Conservation (phyloP, 1,284 basidiomycete genomes). For the Paramarasmius palmivorus region DNA sequence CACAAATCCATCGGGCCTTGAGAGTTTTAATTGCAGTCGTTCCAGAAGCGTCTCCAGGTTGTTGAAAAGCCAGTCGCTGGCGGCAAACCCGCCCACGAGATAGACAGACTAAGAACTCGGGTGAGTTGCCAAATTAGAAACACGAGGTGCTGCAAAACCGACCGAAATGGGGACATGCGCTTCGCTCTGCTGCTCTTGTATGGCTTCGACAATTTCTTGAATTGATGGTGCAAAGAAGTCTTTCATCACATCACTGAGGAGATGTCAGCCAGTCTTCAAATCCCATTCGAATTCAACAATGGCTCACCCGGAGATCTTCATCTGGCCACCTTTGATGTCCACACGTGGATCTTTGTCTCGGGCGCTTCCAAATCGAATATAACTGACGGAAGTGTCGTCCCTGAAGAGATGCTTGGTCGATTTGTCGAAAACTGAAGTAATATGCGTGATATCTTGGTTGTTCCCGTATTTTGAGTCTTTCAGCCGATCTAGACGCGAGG, state of each 20-base stretch:
- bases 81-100: slow-evolving; percentile 49
- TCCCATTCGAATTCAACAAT: neutral
- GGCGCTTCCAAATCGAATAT: slow-evolving; percentile 46
- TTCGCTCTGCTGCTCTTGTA: slow-evolving; percentile 32
- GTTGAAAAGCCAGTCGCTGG: slow-evolving; percentile 48
- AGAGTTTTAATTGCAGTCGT: slow-evolving; percentile 27
- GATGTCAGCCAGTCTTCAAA: neutral
- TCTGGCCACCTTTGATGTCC: slow-evolving; percentile 46
- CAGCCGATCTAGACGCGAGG: slow-evolving; percentile 24
- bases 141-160: slow-evolving; percentile 1
- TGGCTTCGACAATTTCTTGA: slow-evolving; percentile 37
- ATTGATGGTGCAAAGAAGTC: slow-evolving; percentile 49
- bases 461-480: slow-evolving; percentile 26
- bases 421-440: slow-evolving; percentile 43
- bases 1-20: slow-evolving; percentile 41
- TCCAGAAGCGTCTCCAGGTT: slow-evolving; percentile 35
- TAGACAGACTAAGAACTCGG: slow-evolving; percentile 29
- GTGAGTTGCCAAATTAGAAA: slow-evolving; percentile 3
- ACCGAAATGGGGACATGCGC: slow-evolving; percentile 36
- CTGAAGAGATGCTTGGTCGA: slow-evolving; percentile 45
- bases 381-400: slow-evolving; percentile 36
- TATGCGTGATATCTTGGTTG: slow-evolving; percentile 35
- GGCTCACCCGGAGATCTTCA: slow-evolving; percentile 43
- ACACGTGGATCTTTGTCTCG: slow-evolving; percentile 41
- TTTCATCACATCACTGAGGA: slow-evolving; percentile 37